These are phyloP conservation scores for Boletus speciosus DNA, from an alignment of 768 basidiomycete genomes.

Conservation along the genomic window DNA sequence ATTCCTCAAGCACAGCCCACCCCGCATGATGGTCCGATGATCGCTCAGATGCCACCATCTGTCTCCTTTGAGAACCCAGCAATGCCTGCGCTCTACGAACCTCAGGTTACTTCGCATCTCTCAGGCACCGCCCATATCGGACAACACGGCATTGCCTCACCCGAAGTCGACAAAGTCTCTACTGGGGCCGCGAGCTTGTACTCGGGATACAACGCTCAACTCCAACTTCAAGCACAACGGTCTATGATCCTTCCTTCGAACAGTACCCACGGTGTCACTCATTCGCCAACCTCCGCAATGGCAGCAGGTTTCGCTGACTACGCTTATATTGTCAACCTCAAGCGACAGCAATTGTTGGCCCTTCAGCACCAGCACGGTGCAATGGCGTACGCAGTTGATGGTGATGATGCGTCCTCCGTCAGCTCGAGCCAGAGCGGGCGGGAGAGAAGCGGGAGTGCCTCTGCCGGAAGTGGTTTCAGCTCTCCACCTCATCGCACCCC, in stretches of 20 bases:
- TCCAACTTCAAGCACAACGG: conserved; percentile 33
- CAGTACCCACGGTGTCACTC: conserved; percentile 34
- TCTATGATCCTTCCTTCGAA: conserved; percentile 43
- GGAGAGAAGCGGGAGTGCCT: conserved; percentile 38
- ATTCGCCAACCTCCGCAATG: conserved; percentile 11
- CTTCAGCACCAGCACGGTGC: conserved; percentile 30
- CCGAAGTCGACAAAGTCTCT: conserved; percentile 28
- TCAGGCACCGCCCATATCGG: conserved; percentile 15
- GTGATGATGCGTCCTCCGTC: conserved; percentile 39
- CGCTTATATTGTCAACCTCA: conserved; percentile 21
- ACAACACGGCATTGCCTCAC: conserved; percentile 17
- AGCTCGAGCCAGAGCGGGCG: conserved; percentile 33
- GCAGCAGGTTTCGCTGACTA: conserved; percentile 20
- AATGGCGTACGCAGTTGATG: conserved; percentile 30
- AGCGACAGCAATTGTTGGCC: conserved; percentile 31
- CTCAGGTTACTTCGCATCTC: conserved; percentile 33
- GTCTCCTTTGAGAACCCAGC: conserved; percentile 54
- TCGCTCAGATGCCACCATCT: conserved; percentile 41
- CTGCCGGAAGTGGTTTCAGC: conserved; percentile 31
- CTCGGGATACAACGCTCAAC: conserved; percentile 23
- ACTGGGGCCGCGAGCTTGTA: conserved; percentile 32
- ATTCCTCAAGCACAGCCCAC: conserved; percentile 19
- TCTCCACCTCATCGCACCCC: conserved; percentile 31
- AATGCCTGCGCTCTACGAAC: conserved; percentile 44
- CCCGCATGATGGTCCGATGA: conserved; percentile 39